Percentiles rank a stretch among this genome's conserved stretches.
These are phyloP conservation scores for Omphalea diandra DNA, from an alignment of 441 rosid genomes.

Conservation along the genomic window DNA sequence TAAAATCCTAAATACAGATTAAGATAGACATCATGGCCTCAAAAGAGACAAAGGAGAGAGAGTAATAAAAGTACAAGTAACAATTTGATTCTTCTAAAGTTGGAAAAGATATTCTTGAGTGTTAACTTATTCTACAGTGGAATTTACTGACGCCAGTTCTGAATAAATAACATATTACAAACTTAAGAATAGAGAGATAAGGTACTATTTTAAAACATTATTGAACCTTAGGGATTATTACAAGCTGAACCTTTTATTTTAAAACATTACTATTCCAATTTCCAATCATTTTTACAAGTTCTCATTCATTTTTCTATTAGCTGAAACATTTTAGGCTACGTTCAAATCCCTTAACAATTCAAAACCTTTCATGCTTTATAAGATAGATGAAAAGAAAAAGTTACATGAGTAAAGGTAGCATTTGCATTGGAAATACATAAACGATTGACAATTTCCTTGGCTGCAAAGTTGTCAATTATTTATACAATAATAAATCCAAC, in stretches of 20 bases:
- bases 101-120: no score
- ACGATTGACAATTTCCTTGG: conserved; percentile 77
- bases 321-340: background rate
- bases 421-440: conserved; percentile 69
- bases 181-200: no score
- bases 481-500: conserved; percentile 80
- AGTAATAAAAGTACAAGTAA: background rate
- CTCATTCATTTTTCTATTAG: no score
- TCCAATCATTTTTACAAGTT: no score
- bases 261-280: no score
- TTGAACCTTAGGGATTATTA: no score
- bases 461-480: conserved; percentile 89
- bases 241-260: no score
- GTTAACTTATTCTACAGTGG: no score
- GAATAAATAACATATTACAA: no score
- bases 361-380: background rate
- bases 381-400: background rate
- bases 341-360: background rate
- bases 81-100: no score
- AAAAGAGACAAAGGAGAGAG: background rate
- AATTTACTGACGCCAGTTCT: no score
- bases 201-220: no score
- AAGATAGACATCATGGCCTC: conserved; percentile 15
- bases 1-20: conserved; percentile 56
- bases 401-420: conserved; percentile 87